These are phyloP conservation scores for Aristolochia californica DNA, from an alignment of 164 flowering plant species.

Conservation along the genomic window DNA sequence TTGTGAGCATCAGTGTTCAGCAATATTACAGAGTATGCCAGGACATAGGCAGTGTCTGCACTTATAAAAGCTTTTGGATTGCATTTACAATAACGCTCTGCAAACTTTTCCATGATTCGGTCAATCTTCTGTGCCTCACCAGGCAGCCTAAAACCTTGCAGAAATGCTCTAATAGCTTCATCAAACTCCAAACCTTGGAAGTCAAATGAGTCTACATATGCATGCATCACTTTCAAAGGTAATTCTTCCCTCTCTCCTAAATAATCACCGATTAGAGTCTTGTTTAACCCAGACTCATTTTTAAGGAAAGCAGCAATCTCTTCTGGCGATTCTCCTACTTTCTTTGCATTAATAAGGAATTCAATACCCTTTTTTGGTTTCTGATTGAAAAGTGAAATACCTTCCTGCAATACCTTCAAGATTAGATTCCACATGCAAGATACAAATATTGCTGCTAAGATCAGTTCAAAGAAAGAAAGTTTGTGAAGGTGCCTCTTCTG, in stretches of 20 bases:
- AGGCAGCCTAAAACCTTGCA: slow-evolving; percentile 94
- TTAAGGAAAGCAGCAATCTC: slow-evolving; percentile 84
- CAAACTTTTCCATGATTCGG: slow-evolving; percentile 97
- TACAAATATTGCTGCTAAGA: neutral
- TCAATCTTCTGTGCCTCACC: slow-evolving; percentile 99
- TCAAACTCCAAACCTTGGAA: slow-evolving; percentile 91
- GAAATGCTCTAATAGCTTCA: slow-evolving; percentile 83
- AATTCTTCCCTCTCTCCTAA: slow-evolving; percentile 96
- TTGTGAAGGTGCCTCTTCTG: neutral
- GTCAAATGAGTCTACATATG: slow-evolving; percentile 93
- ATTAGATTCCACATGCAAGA: slow-evolving; percentile 20
- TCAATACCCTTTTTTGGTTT: slow-evolving; percentile 95
- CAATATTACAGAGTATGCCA: slow-evolving; percentile 93
- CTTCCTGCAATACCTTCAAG: slow-evolving; percentile 76
- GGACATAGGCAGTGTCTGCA: slow-evolving; percentile 99
- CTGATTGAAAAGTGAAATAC: slow-evolving; percentile 90
- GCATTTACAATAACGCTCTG: slow-evolving; percentile 97
- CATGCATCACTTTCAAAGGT: slow-evolving; percentile 92
- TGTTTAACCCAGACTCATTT: slow-evolving; percentile 75
- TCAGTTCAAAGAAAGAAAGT: neutral
- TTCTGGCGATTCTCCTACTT: slow-evolving; percentile 81
- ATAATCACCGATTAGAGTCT: slow-evolving; percentile 91
- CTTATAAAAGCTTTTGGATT: slow-evolving; percentile 84
- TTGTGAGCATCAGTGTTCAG: slow-evolving; percentile 98
- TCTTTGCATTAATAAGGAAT: slow-evolving; percentile 82